Evolutionary conservation across 768 basidiomycete genomes (phyloP).

Genomic region (Rickenella mellea): DNA sequence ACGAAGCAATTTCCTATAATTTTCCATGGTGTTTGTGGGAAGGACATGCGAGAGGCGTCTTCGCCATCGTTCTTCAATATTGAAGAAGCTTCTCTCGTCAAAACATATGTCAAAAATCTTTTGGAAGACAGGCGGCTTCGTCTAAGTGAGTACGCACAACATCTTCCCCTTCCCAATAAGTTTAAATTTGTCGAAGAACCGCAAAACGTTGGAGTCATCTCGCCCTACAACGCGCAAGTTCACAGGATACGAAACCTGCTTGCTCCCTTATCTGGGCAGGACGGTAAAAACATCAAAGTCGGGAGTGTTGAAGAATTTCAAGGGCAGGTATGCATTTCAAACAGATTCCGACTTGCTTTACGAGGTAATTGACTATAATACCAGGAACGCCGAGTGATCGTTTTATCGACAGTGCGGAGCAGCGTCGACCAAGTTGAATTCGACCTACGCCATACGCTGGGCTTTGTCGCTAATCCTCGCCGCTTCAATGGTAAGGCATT

Average conservation of each 20-base stretch:
- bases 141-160: conserved; percentile 24
- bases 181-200: conserved; percentile 12
- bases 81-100: conserved; percentile 24
- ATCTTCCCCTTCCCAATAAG: background rate
- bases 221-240: conserved; percentile 30
- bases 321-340: conserved; percentile 22
- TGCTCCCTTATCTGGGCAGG: too few relatives aligned
- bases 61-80: conserved; percentile 34
- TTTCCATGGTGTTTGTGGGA: conserved; percentile 24
- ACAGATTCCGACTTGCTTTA: too few relatives aligned
- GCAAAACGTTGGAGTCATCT: conserved; percentile 27
- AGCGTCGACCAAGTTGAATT: conserved; percentile 38
- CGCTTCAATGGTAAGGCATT: conserved; percentile 46
- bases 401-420: conserved; percentile 51
- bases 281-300: conserved; percentile 20
- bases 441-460: conserved; percentile 43
- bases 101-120: conserved; percentile 21
- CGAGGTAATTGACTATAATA: background rate
- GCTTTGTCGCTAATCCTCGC: conserved; percentile 46
- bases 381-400: conserved; percentile 48
- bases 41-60: conserved; percentile 21
- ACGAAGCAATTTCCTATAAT: conserved; percentile 19
- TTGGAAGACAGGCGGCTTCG: conserved; percentile 15
- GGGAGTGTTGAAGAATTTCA: conserved; percentile 33
- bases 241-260: conserved; percentile 21